Percentiles rank a stretch among this genome's conserved stretches.
Evolutionary conservation across 2,329 filamentous ascomycete species (phyloP).

Genomic region (Aspergillus fischeri): DNA sequence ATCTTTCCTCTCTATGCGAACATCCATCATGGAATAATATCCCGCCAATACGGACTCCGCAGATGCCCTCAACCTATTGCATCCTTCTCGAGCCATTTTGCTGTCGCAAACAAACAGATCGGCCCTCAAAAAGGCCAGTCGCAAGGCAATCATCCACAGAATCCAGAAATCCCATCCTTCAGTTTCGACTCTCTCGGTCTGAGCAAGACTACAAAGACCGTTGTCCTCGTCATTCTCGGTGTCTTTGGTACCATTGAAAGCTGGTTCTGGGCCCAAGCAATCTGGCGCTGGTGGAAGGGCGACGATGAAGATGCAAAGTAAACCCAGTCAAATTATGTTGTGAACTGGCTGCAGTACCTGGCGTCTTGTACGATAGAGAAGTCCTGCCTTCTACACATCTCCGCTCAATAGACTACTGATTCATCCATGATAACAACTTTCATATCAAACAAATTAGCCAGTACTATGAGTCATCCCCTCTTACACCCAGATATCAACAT

Average conservation of each 20-base stretch:
- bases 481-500: no score
- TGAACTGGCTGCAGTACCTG: neutral
- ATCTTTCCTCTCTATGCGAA: neutral
- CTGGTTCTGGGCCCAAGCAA: constrained; percentile 28
- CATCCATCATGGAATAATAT: neutral
- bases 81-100: neutral
- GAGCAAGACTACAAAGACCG: constrained; percentile 23
- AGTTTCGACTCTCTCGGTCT: constrained; percentile 27
- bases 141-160: neutral
- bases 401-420: neutral
- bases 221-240: constrained; percentile 23
- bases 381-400: neutral
- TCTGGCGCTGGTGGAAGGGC: constrained; percentile 22
- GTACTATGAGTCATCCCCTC: neutral
- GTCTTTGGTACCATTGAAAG: constrained; percentile 32
- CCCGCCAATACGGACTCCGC: neutral
- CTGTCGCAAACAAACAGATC: neutral
- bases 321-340: neutral
- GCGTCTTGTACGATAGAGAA: neutral
- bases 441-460: neutral
- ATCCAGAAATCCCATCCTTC: constrained; percentile 1
- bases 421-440: neutral
- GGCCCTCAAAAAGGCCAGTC: neutral
- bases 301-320: neutral
- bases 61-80: neutral